These are phyloP conservation scores for Cercospora janseana DNA, from an alignment of 2,329 filamentous ascomycete species.

Conservation along the genomic window DNA sequence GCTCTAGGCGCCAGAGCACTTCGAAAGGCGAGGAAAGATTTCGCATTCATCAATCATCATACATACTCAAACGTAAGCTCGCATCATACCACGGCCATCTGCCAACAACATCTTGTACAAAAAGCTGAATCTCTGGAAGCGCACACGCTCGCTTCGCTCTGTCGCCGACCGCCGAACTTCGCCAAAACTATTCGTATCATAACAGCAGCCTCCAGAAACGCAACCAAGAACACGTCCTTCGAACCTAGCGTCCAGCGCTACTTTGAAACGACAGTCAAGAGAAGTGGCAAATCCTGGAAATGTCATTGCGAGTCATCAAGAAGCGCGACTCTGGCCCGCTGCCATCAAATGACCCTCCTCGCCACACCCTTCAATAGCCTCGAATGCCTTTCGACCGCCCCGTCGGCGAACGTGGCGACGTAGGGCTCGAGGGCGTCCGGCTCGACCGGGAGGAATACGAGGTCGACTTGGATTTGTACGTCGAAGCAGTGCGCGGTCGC, in stretches of 20 bases:
- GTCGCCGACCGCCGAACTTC: too few relatives aligned
- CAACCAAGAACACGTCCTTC: too few relatives aligned
- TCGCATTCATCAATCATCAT: neutral
- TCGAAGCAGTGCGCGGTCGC: constrained; percentile 1
- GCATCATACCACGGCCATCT: neutral
- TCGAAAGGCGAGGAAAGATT: neutral
- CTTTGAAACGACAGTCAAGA: too few relatives aligned
- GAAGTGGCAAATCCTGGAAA: too few relatives aligned
- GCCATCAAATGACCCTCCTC: neutral
- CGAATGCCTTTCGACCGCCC: neutral
- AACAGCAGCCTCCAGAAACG: too few relatives aligned
- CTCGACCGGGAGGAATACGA: constrained; percentile 6
- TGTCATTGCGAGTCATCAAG: too few relatives aligned
- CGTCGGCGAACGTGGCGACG: constrained; percentile 1
- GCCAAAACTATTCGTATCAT: too few relatives aligned
- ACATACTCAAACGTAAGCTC: neutral
- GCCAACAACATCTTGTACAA: too few relatives aligned
- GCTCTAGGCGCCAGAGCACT: too few relatives aligned
- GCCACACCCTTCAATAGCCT: neutral
- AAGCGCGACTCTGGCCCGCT: neutral
- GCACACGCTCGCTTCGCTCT: neutral
- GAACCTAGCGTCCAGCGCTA: too few relatives aligned
- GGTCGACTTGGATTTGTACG: constrained; percentile 8
- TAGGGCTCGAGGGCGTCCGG: constrained; percentile 1
- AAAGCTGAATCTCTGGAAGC: too few relatives aligned